Evolutionary conservation across 352 stramenopile species (phyloP).

Genomic region (Globisporangium irregulare): DNA sequence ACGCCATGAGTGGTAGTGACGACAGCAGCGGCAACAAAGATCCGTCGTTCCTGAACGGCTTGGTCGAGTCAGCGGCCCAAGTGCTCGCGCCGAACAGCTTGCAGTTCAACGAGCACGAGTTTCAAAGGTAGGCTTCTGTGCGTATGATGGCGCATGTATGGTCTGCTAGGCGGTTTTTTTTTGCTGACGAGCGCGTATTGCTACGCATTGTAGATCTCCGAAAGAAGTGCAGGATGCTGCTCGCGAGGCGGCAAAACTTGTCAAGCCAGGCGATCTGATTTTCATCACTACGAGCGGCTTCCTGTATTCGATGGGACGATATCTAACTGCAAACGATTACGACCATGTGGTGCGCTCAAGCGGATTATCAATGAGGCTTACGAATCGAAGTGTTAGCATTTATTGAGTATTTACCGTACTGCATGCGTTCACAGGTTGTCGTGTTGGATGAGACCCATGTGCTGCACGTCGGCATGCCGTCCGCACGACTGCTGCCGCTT

Average conservation of each 20-base stretch:
- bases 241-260: slow-evolving; percentile 51
- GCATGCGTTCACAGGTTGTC: slow-evolving; percentile 33
- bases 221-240: slow-evolving; percentile 58
- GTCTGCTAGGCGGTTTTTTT: background rate
- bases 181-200: background rate
- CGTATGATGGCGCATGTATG: too few relatives aligned
- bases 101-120: slow-evolving; percentile 74
- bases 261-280: slow-evolving; percentile 71
- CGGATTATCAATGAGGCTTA: background rate
- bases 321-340: slow-evolving; percentile 63
- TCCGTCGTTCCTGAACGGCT: slow-evolving; percentile 24
- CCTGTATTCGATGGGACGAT: slow-evolving; percentile 63
- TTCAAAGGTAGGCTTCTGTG: slow-evolving; percentile 41
- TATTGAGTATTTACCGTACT: background rate
- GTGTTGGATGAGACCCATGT: slow-evolving; percentile 60
- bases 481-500: slow-evolving; percentile 52
- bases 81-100: slow-evolving; percentile 69
- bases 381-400: background rate
- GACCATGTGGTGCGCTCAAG: slow-evolving; percentile 53
- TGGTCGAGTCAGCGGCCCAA: slow-evolving; percentile 43
- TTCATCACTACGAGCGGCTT: slow-evolving; percentile 78
- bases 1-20: slow-evolving; percentile 1
- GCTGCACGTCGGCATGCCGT: slow-evolving; percentile 63
- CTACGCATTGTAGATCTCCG: slow-evolving; percentile 32
- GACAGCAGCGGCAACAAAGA: background rate